A percentile compares a stretch with the other conserved stretches of the same genome.
Evolutionary conservation across 2,329 filamentous ascomycete species (phyloP).

Genomic region (Amylocarpus encephaloides): DNA sequence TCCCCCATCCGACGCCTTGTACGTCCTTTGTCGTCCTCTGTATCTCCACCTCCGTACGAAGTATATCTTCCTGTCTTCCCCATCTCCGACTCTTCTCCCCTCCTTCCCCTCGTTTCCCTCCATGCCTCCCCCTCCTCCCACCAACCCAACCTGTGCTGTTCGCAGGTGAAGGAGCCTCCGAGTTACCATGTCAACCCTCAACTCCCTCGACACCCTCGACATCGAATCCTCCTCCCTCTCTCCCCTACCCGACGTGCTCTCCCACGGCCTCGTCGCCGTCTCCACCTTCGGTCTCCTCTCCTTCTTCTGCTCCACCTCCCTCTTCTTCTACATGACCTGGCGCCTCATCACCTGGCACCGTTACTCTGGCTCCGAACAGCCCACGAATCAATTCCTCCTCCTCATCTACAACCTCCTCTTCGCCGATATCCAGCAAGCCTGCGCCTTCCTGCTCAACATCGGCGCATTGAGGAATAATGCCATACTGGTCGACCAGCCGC

Average conservation of each 20-base stretch:
- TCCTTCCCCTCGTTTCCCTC: too few relatives aligned
- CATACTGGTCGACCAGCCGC: slow-evolving; percentile 45
- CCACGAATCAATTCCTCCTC: slow-evolving; percentile 61
- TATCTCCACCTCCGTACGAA: too few relatives aligned
- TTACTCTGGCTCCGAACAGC: slow-evolving; percentile 14
- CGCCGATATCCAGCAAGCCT: slow-evolving; percentile 60
- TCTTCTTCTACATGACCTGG: slow-evolving; percentile 39
- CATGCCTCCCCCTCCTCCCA: too few relatives aligned
- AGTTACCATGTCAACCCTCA: slow-evolving; percentile 3
- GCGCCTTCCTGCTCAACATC: slow-evolving; percentile 57
- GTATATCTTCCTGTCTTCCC: too few relatives aligned
- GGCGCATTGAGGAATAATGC: slow-evolving; percentile 49
- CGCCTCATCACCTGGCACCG: slow-evolving; percentile 26
- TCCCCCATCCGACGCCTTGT: too few relatives aligned
- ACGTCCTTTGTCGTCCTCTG: too few relatives aligned
- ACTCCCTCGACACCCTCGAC: too few relatives aligned
- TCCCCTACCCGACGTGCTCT: slow-evolving; percentile 26
- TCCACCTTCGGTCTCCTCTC: slow-evolving; percentile 41
- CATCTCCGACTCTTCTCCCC: too few relatives aligned
- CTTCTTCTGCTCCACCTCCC: slow-evolving; percentile 37
- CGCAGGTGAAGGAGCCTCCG: too few relatives aligned
- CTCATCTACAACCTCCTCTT: slow-evolving; percentile 64
- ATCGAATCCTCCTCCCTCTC: slow-evolving; percentile 19
- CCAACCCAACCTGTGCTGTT: too few relatives aligned
- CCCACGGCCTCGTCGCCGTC: slow-evolving; percentile 39